phyloP scores from a whole-genome alignment of 768 basidiomycete species.

The Pleurotus ostreatus region DNA sequence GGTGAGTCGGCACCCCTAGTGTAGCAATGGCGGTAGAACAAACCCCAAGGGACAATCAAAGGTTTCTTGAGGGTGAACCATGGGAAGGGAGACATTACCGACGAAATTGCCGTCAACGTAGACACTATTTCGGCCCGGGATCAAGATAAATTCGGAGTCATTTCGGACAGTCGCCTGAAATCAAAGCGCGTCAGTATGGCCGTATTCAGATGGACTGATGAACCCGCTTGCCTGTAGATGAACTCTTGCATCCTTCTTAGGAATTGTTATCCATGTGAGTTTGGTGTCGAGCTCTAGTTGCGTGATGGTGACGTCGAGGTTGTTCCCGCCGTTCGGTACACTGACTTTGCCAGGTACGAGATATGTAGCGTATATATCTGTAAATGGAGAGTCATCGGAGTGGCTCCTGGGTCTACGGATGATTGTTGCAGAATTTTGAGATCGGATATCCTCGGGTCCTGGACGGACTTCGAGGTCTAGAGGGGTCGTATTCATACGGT shows the following conservation, averaged over 20 bases:
- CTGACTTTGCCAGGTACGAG: conserved; percentile 39
- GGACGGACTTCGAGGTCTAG: too few species aligned
- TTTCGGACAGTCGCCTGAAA: conserved; percentile 24
- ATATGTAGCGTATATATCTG: conserved; percentile 27
- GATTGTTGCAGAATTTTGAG: too few species aligned
- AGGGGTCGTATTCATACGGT: too few species aligned
- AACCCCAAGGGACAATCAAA: conserved; percentile 28
- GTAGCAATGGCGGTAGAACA: neutral
- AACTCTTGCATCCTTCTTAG: conserved; percentile 9
- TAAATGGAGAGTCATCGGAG: too few species aligned
- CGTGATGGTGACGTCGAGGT: conserved; percentile 29
- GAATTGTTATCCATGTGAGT: conserved; percentile 1
- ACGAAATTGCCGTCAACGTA: conserved; percentile 27
- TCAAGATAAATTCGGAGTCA: conserved; percentile 20
- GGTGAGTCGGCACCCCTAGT: conserved; percentile 30
- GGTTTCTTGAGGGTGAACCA: conserved; percentile 24
- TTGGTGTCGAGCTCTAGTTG: neutral
- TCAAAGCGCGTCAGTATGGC: neutral
- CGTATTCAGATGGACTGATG: too few species aligned
- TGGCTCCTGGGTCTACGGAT: too few species aligned
- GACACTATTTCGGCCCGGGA: conserved; percentile 21
- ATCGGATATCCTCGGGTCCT: too few species aligned
- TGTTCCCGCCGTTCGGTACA: conserved; percentile 30
- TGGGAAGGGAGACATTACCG: conserved; percentile 17
- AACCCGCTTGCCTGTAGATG: conserved; percentile 15